A percentile compares a stretch with the other conserved stretches of the same genome.
Evolutionary conservation across 306 rosid species (phyloP).

Genomic region (Cicer yamashitae): DNA sequence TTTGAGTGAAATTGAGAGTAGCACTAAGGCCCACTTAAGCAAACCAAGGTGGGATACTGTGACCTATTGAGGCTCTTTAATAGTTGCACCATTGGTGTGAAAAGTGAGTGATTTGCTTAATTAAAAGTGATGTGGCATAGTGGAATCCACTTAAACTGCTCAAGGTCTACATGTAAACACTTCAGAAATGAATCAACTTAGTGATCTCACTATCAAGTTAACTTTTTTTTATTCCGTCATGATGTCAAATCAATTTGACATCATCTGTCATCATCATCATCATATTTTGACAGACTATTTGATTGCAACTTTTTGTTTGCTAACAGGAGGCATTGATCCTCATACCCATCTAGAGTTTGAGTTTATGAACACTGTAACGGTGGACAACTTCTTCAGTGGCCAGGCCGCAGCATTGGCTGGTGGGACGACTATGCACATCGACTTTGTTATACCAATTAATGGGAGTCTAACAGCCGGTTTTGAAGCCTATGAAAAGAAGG

Average conservation of each 20-base stretch:
- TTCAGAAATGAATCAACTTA: slow-evolving; percentile 1
- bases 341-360: slow-evolving; percentile 83
- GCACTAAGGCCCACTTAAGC: too few relatives aligned
- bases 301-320: slow-evolving; percentile 41
- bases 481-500: slow-evolving; percentile 80
- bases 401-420: slow-evolving; percentile 99
- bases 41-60: too few relatives aligned
- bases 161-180: not conserved
- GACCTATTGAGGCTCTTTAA: not conserved
- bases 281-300: slow-evolving; percentile 18
- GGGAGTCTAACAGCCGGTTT: slow-evolving; percentile 81
- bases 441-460: slow-evolving; percentile 76
- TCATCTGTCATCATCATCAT: not conserved
- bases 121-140: not conserved
- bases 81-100: not conserved
- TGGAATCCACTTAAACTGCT: not conserved
- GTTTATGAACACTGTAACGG: slow-evolving; percentile 67
- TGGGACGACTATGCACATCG: slow-evolving; percentile 97
- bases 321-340: slow-evolving; percentile 96
- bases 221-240: slow-evolving; percentile 10
- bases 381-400: slow-evolving; percentile 90
- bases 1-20: too few relatives aligned
- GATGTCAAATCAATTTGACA: not conserved
- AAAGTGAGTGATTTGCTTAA: not conserved
- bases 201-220: slow-evolving; percentile 4